phyloP scores from a whole-genome alignment of 345 rosid genomes.

The Adansonia digitata region DNA sequence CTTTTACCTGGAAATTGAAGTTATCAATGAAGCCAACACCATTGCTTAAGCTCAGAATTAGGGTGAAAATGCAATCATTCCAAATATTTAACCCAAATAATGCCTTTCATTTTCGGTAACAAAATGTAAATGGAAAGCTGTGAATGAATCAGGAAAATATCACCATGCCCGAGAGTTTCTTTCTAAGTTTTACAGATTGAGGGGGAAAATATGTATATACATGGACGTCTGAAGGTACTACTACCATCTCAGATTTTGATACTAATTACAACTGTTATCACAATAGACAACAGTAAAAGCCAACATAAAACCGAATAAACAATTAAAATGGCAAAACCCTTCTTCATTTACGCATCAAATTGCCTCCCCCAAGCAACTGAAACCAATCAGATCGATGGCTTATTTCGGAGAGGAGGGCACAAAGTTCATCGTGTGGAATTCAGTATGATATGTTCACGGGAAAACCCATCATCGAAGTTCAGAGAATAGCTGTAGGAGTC shows the following conservation, averaged over 20 bases:
- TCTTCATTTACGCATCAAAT: conserved; percentile 1
- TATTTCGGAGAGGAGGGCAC: neutral
- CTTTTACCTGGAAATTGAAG: too few relatives aligned
- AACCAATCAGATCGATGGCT: neutral
- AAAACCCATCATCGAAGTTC: conserved; percentile 36
- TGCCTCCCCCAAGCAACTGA: neutral
- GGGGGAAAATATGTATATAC: neutral
- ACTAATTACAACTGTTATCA: neutral
- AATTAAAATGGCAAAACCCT: neutral
- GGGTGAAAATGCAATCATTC: neutral
- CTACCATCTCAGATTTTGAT: neutral
- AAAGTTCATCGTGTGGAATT: neutral
- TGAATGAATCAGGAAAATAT: neutral
- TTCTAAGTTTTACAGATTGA: neutral
- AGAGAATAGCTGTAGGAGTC: conserved; percentile 38
- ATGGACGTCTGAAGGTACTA: neutral
- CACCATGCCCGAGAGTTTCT: neutral
- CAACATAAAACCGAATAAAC: neutral
- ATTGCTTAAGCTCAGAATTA: too few relatives aligned
- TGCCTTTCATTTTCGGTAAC: too few relatives aligned
- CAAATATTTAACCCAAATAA: neutral
- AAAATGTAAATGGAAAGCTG: neutral
- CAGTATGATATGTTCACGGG: neutral
- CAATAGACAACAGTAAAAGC: neutral
- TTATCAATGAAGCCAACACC: too few relatives aligned